A percentile compares a stretch with the other conserved stretches of the same genome.
Conservation (phyloP, 768 basidiomycete genomes). For the Harrya chromipes region DNA sequence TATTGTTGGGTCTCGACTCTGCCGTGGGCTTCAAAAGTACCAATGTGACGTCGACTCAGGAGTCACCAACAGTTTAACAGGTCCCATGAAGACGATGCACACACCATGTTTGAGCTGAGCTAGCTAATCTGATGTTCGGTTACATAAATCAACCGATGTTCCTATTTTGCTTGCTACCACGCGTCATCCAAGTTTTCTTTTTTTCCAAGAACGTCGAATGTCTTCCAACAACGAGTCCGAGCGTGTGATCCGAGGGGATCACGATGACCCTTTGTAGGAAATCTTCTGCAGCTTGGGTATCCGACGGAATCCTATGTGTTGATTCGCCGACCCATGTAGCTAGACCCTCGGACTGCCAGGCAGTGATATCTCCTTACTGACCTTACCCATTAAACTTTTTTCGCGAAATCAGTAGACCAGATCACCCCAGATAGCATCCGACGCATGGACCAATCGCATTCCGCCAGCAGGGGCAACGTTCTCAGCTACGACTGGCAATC, state of each 20-base stretch:
- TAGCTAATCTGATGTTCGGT: no score
- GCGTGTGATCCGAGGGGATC: constrained; percentile 16
- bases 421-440: constrained; percentile 10
- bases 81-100: background rate
- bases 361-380: background rate
- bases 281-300: constrained; percentile 12
- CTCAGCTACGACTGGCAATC: constrained; percentile 6
- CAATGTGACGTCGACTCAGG: no score
- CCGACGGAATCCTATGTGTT: constrained; percentile 3
- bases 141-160: background rate
- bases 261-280: background rate
- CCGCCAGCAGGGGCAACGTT: constrained; percentile 1
- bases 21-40: no score
- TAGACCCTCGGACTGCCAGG: background rate
- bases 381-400: constrained; percentile 4
- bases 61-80: no score
- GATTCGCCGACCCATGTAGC: constrained; percentile 10
- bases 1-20: no score
- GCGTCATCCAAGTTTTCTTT: no score
- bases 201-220: background rate
- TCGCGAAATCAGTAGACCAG: constrained; percentile 2
- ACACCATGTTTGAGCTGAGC: background rate
- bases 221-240: constrained; percentile 1
- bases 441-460: background rate
- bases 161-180: background rate